phyloP scores from a whole-genome alignment of 73 alveolate genomes.

The Effrenium voratum region DNA sequence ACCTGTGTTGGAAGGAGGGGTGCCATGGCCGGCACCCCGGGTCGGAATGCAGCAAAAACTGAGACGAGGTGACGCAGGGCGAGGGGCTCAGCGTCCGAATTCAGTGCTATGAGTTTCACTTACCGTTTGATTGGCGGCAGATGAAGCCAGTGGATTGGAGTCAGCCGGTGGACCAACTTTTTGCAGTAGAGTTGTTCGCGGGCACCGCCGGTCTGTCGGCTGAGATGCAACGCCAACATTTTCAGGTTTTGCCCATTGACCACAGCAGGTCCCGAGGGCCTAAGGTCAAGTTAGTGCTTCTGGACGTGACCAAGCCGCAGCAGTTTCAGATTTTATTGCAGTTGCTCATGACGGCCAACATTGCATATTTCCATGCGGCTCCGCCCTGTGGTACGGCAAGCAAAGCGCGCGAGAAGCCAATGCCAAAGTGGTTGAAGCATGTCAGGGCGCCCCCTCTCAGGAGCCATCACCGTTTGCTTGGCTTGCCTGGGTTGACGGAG shows the following conservation, averaged over 20 bases:
- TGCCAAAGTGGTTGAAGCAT: not conserved
- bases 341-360: not conserved
- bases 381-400: not conserved
- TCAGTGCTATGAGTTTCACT: too few relatives aligned
- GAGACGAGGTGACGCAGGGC: too few relatives aligned
- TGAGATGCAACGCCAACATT: not conserved
- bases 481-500: not conserved
- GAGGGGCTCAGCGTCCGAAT: too few relatives aligned
- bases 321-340: not conserved
- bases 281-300: not conserved
- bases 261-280: not conserved
- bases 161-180: too few relatives aligned
- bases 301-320: not conserved
- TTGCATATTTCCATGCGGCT: not conserved
- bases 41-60: too few relatives aligned
- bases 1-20: too few relatives aligned
- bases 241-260: not conserved
- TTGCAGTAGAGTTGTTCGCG: not conserved
- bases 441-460: not conserved
- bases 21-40: too few relatives aligned
- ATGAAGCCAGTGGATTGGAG: too few relatives aligned
- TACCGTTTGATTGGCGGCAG: too few relatives aligned
- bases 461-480: not conserved
- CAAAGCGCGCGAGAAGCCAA: not conserved
- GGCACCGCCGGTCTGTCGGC: not conserved